phyloP scores from a whole-genome alignment of 2,329 filamentous ascomycete genomes.

The Ilyonectria robusta region DNA sequence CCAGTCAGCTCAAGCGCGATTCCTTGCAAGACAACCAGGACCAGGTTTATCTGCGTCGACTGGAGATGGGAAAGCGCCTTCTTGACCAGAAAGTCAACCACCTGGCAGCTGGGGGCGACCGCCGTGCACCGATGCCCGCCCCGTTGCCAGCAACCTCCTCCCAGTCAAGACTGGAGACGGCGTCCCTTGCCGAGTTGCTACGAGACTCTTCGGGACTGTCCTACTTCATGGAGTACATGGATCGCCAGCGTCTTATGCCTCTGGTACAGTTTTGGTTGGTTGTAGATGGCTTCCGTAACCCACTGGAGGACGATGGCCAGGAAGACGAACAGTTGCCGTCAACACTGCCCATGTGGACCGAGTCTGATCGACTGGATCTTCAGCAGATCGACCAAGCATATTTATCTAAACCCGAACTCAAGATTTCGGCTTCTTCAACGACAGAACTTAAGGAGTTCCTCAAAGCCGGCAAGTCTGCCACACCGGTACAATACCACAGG shows the following conservation, averaged over 20 bases:
- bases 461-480: slow-evolving; percentile 81
- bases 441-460: slow-evolving; percentile 83
- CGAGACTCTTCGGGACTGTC: slow-evolving; percentile 92
- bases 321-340: slow-evolving; percentile 75
- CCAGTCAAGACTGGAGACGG: slow-evolving; percentile 79
- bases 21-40: slow-evolving; percentile 84
- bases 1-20: slow-evolving; percentile 92
- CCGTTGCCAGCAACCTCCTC: slow-evolving; percentile 47
- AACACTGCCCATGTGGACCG: slow-evolving; percentile 78
- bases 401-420: slow-evolving; percentile 84
- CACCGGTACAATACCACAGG: slow-evolving; percentile 84
- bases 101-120: slow-evolving; percentile 78
- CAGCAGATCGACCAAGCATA: slow-evolving; percentile 94
- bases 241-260: slow-evolving; percentile 87
- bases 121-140: slow-evolving; percentile 50
- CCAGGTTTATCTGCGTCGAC: slow-evolving; percentile 85
- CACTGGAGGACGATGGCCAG: slow-evolving; percentile 82
- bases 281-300: slow-evolving; percentile 95
- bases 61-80: slow-evolving; percentile 93
- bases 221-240: slow-evolving; percentile 99
- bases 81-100: slow-evolving; percentile 91
- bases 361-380: slow-evolving; percentile 88
- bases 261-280: slow-evolving; percentile 99
- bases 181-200: slow-evolving; percentile 86
- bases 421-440: slow-evolving; percentile 79